Base-by-base conservation (phyloP, 352 stramenopile species). In the Globisporangium parvum region DNA sequence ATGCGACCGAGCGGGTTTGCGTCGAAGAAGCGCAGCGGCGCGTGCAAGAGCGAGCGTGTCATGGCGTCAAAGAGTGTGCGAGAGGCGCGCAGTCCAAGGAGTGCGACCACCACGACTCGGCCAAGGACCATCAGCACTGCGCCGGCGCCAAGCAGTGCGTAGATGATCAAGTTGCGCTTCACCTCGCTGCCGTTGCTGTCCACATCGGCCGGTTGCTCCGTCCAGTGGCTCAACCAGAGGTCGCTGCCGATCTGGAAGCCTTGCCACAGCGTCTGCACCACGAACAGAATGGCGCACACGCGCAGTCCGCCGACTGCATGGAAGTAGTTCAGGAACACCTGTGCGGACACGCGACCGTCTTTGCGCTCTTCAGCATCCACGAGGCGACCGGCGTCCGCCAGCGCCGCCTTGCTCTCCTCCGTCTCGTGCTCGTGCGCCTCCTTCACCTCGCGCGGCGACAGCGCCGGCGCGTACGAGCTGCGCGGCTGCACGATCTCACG, bases 21-120 rank as follows among this genome's bases (percentile, higher is more conserved):
- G 63, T 97, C 87, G 65, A 96, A 97, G 62, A 96, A 97, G 3
- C 78, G 59, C 51, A 96, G 73, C 14, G 88, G 86, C 9, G 89
- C 87, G 24, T 67, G 40, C n/a, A 97, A 58, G 8, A 96, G 77
- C n/a, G 73, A 75, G 15, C 66, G 53, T 9, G 85, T 90, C 52
- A 97, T 72, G 18, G 73, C 52, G 47, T 95, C 67, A 61, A 97
- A 93, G 15, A 97, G 57, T 24, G 62, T 64, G 20, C 69, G 40
- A 0, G 75, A 73, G 0, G 64, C 63, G 0, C 55, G 58, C 1
- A 85, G 47, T 12, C 63, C 65, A 0, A 65, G 55, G 12, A 59
- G 40, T 9, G 66, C 53, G n/a, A 88, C 49, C 0, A 46, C 47
- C 1, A 67, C 21, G n/a, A 55, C 42, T 6, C 64, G 65, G 1